Base-by-base conservation (phyloP, 139 green algal genomes). In the Astrephomene gubernaculifera region DNA sequence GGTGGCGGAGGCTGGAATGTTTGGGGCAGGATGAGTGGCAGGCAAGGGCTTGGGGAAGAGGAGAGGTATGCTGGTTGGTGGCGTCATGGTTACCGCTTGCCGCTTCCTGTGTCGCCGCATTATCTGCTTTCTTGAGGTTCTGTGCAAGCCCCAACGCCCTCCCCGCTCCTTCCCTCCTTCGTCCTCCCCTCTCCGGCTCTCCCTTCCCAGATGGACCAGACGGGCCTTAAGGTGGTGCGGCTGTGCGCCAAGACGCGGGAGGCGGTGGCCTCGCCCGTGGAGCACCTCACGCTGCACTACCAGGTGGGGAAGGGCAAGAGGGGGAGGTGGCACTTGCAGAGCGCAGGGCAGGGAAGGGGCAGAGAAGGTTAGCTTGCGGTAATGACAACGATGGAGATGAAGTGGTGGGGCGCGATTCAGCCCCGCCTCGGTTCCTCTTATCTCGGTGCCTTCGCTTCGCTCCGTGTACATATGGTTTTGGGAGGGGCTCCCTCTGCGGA, bases 271-370 rank as follows among this genome's bases (percentile, higher is more conserved):
- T 95, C 92, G 8, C 88, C 93, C 5, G 96, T 99, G 78, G 96
- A 99, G 90, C 94, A 98, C 88, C 94, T 99, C 65, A 98, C 97
- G 19, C 92, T 99, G 83, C 97, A 99, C 88, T 98, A 98, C 90
- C 95, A 98, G 93, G 95, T 92, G 49, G 0, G 85, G 14, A 12
- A 12, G 49, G 49, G 49, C 14, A 17, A 17, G 49, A 57, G 49
- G 49, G 49, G 49, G n/a, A n/a, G n/a, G n/a, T n/a, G n/a, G n/a
- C n/a, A n/a, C n/a, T n/a, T n/a, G n/a, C n/a, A n/a, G n/a, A n/a
- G n/a, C n/a, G n/a, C n/a, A n/a, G n/a, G n/a, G n/a, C n/a, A n/a
- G n/a, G n/a, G n/a, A n/a, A n/a, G n/a, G n/a, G n/a, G n/a, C n/a
- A n/a, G n/a, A n/a, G n/a, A n/a, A n/a, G n/a, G n/a, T n/a, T n/a